A percentile compares a stretch with the other conserved stretches of the same genome.
Evolutionary conservation across 1,284 basidiomycete species (phyloP).

Genomic region (Phenoliferia sp.): DNA sequence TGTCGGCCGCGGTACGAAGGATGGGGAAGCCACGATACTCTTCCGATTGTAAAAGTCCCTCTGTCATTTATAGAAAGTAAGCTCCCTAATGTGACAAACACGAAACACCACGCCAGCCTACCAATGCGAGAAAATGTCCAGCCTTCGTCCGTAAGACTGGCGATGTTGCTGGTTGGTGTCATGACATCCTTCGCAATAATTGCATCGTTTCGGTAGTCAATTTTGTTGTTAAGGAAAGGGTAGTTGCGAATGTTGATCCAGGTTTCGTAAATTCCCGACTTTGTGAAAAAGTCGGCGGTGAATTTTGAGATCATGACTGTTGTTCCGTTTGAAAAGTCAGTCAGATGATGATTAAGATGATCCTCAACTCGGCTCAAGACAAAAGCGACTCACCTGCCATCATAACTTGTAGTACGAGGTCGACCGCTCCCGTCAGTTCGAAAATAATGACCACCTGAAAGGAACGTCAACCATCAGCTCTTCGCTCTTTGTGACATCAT

Average conservation of each 20-base stretch:
- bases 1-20: slow-evolving; percentile 47
- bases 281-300: slow-evolving; percentile 30
- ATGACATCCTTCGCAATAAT: slow-evolving; percentile 60
- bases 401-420: slow-evolving; percentile 92
- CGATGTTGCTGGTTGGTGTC: slow-evolving; percentile 46
- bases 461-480: background rate
- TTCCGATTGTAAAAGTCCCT: slow-evolving; percentile 22
- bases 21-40: slow-evolving; percentile 86
- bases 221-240: slow-evolving; percentile 63
- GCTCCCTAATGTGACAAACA: background rate
- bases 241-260: slow-evolving; percentile 51
- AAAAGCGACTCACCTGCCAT: slow-evolving; percentile 51
- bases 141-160: slow-evolving; percentile 23
- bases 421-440: slow-evolving; percentile 89
- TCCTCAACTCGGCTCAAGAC: too few species aligned
- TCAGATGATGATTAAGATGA: too few species aligned
- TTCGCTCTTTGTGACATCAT: background rate
- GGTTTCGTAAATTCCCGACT: slow-evolving; percentile 37
- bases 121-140: slow-evolving; percentile 20
- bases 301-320: slow-evolving; percentile 82
- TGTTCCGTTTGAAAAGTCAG: too few species aligned
- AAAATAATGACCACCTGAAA: slow-evolving; percentile 92
- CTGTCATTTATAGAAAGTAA: background rate
- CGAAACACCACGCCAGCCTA: slow-evolving; percentile 42
- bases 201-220: slow-evolving; percentile 61